Percentiles rank a stretch among this genome's conserved stretches.
These are phyloP conservation scores for Malus asiatica DNA, from an alignment of 306 rosid species.

Conservation along the genomic window DNA sequence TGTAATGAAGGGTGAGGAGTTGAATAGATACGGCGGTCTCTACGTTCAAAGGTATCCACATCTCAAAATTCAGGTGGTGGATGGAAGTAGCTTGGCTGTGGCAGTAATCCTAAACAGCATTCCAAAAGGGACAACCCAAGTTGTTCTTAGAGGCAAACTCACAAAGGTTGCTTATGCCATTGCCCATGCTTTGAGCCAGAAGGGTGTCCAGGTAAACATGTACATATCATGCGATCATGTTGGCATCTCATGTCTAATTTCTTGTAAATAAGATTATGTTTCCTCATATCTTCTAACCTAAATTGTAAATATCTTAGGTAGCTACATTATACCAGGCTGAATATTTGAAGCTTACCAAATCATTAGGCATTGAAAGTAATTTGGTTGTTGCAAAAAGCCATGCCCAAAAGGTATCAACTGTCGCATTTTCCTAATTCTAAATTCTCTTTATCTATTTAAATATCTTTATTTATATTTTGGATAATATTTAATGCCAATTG, in stretches of 20 bases:
- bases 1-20: constrained; percentile 40
- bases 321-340: constrained; percentile 31
- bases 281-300: background rate
- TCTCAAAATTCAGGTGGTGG: constrained; percentile 57
- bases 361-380: constrained; percentile 14
- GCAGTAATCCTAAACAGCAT: constrained; percentile 47
- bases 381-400: constrained; percentile 30
- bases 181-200: constrained; percentile 41
- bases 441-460: too few species aligned
- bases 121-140: constrained; percentile 58
- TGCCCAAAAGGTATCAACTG: constrained; percentile 26
- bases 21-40: constrained; percentile 51
- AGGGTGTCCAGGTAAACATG: constrained; percentile 40
- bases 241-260: background rate
- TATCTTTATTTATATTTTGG: background rate
- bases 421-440: too few species aligned
- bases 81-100: constrained; percentile 63
- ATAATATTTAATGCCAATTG: background rate
- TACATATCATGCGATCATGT: background rate
- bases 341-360: constrained; percentile 34
- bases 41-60: constrained; percentile 43
- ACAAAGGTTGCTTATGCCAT: constrained; percentile 60
- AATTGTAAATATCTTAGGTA: constrained; percentile 23
- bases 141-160: constrained; percentile 53
- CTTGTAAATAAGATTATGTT: background rate